Percentiles rank a stretch among this genome's conserved stretches.
Evolutionary conservation across 768 basidiomycete species (phyloP).

Genomic region (Termitomyces sp.): DNA sequence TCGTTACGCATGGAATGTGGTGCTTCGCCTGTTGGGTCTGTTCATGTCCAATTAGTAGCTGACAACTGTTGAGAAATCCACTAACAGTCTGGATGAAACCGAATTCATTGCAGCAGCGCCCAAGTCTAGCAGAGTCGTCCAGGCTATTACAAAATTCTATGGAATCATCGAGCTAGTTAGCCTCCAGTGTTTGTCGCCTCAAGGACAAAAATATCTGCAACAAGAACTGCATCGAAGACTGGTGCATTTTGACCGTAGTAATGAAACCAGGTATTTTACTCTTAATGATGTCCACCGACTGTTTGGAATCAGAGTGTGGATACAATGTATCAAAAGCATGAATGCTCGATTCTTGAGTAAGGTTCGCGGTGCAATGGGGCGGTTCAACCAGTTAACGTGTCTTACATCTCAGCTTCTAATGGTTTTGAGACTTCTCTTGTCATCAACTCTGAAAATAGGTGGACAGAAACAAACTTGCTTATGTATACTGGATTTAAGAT

Average conservation of each 20-base stretch:
- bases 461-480: background rate
- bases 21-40: slow-evolving; percentile 15
- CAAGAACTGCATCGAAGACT: slow-evolving; percentile 38
- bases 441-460: slow-evolving; percentile 15
- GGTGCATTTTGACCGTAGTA: slow-evolving; percentile 11
- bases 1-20: slow-evolving; percentile 14
- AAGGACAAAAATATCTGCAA: slow-evolving; percentile 35
- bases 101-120: slow-evolving; percentile 30
- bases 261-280: slow-evolving; percentile 20
- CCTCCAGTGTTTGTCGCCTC: slow-evolving; percentile 44
- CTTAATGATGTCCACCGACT: slow-evolving; percentile 18
- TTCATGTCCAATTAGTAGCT: background rate
- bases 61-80: background rate
- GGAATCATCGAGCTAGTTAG: slow-evolving; percentile 42
- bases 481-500: background rate
- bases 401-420: slow-evolving; percentile 8
- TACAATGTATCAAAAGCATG: slow-evolving; percentile 35
- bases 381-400: background rate
- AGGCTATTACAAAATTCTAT: slow-evolving; percentile 37
- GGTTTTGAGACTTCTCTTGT: slow-evolving; percentile 13
- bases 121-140: slow-evolving; percentile 12
- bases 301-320: slow-evolving; percentile 30
- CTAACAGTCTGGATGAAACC: slow-evolving; percentile 39
- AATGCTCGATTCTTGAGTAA: slow-evolving; percentile 37
- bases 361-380: background rate